Percentiles rank a stretch among this genome's conserved stretches.
These are phyloP conservation scores for Dryadomyces quercivorus DNA, from an alignment of 2,329 filamentous ascomycete species.

Conservation along the genomic window DNA sequence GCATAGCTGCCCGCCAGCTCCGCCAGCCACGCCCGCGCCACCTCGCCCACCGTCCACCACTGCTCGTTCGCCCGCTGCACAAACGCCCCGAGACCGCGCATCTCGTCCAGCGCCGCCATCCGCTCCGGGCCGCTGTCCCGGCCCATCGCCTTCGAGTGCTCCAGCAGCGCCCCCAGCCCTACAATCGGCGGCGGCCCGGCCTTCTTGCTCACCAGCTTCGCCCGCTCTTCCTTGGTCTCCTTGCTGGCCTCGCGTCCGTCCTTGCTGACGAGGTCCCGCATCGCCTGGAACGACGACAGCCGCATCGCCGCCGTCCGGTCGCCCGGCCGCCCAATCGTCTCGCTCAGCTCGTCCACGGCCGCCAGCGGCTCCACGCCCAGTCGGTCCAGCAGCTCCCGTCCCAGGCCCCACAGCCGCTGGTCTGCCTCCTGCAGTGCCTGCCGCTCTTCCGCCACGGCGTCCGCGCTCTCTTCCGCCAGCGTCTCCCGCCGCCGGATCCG, in stretches of 20 bases:
- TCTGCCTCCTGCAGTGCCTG: slow-evolving; percentile 45
- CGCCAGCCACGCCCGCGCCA: slow-evolving; percentile 46
- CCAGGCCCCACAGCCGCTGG: slow-evolving; percentile 41
- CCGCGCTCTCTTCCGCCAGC: slow-evolving; percentile 37
- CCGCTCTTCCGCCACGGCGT: slow-evolving; percentile 42
- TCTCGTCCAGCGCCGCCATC: slow-evolving; percentile 38
- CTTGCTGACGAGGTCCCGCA: not conserved
- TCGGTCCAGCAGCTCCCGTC: slow-evolving; percentile 41
- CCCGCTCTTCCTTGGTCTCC: slow-evolving; percentile 40
- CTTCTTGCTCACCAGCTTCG: slow-evolving; percentile 39
- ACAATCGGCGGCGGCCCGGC: slow-evolving; percentile 34
- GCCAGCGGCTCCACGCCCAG: slow-evolving; percentile 34
- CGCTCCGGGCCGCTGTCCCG: slow-evolving; percentile 28
- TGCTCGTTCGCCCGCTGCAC: slow-evolving; percentile 32
- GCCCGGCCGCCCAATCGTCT: slow-evolving; percentile 20
- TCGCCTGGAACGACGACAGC: slow-evolving; percentile 20
- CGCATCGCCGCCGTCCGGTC: slow-evolving; percentile 36
- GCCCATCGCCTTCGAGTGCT: slow-evolving; percentile 43
- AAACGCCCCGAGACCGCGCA: slow-evolving; percentile 39
- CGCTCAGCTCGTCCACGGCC: slow-evolving; percentile 22
- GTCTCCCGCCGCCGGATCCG: slow-evolving; percentile 50
- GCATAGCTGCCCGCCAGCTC: slow-evolving; percentile 38
- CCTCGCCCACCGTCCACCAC: slow-evolving; percentile 43
- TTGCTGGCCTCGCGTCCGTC: slow-evolving; percentile 11
- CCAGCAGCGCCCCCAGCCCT: slow-evolving; percentile 49